Evolutionary conservation across 2,329 filamentous ascomycete species (phyloP).

Genomic region (Penicillium sp.): DNA sequence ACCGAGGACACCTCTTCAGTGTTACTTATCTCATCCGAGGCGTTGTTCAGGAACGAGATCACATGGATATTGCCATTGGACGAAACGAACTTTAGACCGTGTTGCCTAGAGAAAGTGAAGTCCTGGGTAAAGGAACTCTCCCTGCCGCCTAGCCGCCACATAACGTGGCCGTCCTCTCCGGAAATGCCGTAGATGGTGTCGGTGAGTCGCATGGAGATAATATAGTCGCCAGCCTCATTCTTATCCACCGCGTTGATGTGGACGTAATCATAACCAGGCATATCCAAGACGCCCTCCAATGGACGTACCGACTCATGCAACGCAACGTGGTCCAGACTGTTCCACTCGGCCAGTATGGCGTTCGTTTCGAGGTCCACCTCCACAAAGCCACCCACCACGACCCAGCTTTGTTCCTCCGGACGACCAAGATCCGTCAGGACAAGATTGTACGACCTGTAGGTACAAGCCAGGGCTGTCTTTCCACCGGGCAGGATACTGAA

Average conservation of each 20-base stretch:
- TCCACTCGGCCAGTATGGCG: slow-evolving; percentile 39
- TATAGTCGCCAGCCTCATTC: slow-evolving; percentile 39
- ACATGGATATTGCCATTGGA: slow-evolving; percentile 30
- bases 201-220: slow-evolving; percentile 41
- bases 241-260: slow-evolving; percentile 45
- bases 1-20: slow-evolving; percentile 31
- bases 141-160: slow-evolving; percentile 42
- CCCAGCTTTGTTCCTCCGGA: slow-evolving; percentile 31
- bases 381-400: slow-evolving; percentile 37
- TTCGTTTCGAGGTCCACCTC: slow-evolving; percentile 39
- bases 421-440: slow-evolving; percentile 32
- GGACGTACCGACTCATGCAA: slow-evolving; percentile 34
- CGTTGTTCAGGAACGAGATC: slow-evolving; percentile 38
- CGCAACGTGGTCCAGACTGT: slow-evolving; percentile 31
- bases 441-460: slow-evolving; percentile 23
- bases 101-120: slow-evolving; percentile 39
- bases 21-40: slow-evolving; percentile 30
- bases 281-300: slow-evolving; percentile 10
- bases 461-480: slow-evolving; percentile 33
- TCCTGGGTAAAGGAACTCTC: slow-evolving; percentile 32
- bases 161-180: slow-evolving; percentile 35
- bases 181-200: slow-evolving; percentile 42
- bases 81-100: slow-evolving; percentile 37
- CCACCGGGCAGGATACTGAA: slow-evolving; percentile 40
- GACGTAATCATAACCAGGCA: slow-evolving; percentile 36